Evolutionary conservation across 345 rosid species (phyloP).

Genomic region (Melastoma malabathricum): DNA sequence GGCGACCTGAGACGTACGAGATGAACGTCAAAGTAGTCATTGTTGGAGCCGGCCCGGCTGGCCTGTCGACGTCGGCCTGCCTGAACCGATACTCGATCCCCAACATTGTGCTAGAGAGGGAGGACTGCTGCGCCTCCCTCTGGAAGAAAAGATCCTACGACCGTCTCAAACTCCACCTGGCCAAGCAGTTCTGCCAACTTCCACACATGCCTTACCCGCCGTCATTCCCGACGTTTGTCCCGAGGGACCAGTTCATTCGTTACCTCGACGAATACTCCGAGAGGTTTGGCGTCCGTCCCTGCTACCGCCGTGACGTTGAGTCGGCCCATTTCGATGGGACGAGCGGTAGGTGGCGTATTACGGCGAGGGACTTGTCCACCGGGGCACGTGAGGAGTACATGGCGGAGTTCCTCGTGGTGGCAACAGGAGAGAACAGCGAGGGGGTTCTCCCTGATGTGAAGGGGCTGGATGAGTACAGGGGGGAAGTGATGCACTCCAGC

Average conservation of each 20-base stretch:
- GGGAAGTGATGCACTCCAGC: slow-evolving; percentile 32
- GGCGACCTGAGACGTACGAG: too few relatives aligned
- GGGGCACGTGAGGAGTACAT: slow-evolving; percentile 12
- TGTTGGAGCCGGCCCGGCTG: slow-evolving; percentile 57
- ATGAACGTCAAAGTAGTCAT: slow-evolving; percentile 12
- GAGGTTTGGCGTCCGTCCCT: slow-evolving; percentile 17
- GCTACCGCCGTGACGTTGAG: slow-evolving; percentile 16
- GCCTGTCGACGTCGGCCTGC: slow-evolving; percentile 40
- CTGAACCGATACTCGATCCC: slow-evolving; percentile 23
- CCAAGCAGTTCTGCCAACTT: slow-evolving; percentile 38
- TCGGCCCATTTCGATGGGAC: slow-evolving; percentile 11
- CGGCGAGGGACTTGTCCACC: slow-evolving; percentile 6
- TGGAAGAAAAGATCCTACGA: slow-evolving; percentile 45
- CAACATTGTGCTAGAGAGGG: slow-evolving; percentile 34
- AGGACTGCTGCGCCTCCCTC: slow-evolving; percentile 37
- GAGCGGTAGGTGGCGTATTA: slow-evolving; percentile 16
- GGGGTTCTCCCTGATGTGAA: slow-evolving; percentile 22
- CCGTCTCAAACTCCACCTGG: slow-evolving; percentile 33
- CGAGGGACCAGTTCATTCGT: slow-evolving; percentile 19
- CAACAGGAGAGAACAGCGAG: slow-evolving; percentile 35
- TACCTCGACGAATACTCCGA: slow-evolving; percentile 41
- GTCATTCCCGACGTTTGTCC: slow-evolving; percentile 23
- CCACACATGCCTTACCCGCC: slow-evolving; percentile 33
- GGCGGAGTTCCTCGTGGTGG: slow-evolving; percentile 31
- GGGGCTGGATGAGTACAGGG: slow-evolving; percentile 26